A percentile compares a stretch with the other conserved stretches of the same genome.
phyloP scores from a whole-genome alignment of 352 stramenopile genomes.

The Thraustochytrium striatum region DNA sequence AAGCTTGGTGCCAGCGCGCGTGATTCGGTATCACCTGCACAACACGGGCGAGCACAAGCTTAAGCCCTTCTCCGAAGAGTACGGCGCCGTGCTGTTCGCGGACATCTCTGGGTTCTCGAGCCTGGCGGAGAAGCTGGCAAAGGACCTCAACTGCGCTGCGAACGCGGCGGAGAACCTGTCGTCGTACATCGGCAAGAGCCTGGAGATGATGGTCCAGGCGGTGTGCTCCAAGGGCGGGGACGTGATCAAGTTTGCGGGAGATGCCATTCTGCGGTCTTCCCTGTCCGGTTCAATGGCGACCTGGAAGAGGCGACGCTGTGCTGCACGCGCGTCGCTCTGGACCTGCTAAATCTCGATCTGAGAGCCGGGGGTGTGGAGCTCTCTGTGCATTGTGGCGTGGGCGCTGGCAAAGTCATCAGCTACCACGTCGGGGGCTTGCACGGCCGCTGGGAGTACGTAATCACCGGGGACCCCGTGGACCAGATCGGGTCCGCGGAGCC shows the following conservation, averaged over 20 bases:
- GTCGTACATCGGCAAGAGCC: slow-evolving; percentile 42
- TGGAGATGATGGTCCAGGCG: slow-evolving; percentile 42
- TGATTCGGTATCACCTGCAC: slow-evolving; percentile 25
- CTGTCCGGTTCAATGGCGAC: slow-evolving; percentile 34
- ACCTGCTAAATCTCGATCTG: slow-evolving; percentile 42
- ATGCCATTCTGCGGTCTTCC: slow-evolving; percentile 86
- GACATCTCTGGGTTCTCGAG: slow-evolving; percentile 49
- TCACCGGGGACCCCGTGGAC: slow-evolving; percentile 43
- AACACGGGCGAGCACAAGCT: neutral
- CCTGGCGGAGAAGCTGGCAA: slow-evolving; percentile 46
- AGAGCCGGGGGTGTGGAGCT: slow-evolving; percentile 33
- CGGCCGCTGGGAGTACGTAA: slow-evolving; percentile 47
- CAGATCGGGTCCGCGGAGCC: slow-evolving; percentile 46
- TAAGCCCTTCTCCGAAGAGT: slow-evolving; percentile 41
- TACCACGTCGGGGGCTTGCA: slow-evolving; percentile 29
- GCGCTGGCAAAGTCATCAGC: slow-evolving; percentile 40
- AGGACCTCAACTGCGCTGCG: slow-evolving; percentile 37
- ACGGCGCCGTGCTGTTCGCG: slow-evolving; percentile 41
- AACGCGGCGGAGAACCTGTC: slow-evolving; percentile 42
- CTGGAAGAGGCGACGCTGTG: slow-evolving; percentile 34
- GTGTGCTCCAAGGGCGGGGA: slow-evolving; percentile 57
- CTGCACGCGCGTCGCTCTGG: slow-evolving; percentile 24
- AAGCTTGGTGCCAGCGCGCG: slow-evolving; percentile 11
- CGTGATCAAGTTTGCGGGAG: slow-evolving; percentile 82
- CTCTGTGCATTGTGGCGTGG: slow-evolving; percentile 42